phyloP scores from a whole-genome alignment of 2,329 filamentous ascomycete genomes.

The Pseudogymnoascus pannorum region DNA sequence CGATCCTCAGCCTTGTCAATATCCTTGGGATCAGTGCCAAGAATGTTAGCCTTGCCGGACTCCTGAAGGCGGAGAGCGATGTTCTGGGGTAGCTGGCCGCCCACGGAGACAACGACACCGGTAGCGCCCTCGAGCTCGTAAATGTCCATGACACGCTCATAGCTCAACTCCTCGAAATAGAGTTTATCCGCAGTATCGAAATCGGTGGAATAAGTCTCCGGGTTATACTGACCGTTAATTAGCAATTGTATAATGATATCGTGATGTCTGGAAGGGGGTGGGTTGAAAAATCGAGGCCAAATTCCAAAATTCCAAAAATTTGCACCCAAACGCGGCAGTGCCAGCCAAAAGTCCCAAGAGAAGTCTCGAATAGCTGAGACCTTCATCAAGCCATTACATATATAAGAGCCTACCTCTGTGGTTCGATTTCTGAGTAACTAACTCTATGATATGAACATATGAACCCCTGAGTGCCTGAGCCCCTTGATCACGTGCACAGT shows the following conservation, averaged over 20 bases:
- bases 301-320: background rate
- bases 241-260: constrained; percentile 12
- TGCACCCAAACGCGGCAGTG: background rate
- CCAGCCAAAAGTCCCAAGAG: background rate
- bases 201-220: constrained; percentile 76
- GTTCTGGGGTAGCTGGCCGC: constrained; percentile 94
- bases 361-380: background rate
- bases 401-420: background rate
- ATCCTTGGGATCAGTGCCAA: constrained; percentile 86
- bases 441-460: background rate
- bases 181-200: constrained; percentile 84
- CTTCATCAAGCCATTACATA: background rate
- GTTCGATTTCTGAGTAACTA: background rate
- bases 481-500: background rate
- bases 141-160: constrained; percentile 98
- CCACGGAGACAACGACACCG: constrained; percentile 91
- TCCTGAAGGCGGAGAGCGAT: constrained; percentile 93
- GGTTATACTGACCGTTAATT: constrained; percentile 43
- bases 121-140: constrained; percentile 83
- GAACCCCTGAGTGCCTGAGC: background rate
- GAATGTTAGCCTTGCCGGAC: constrained; percentile 77
- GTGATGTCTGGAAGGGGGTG: background rate
- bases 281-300: constrained; percentile 9
- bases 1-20: constrained; percentile 98
- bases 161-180: constrained; percentile 95